Base-by-base conservation (phyloP, 371 early-diverging fungal species). In the Umbelopsis sp. region DNA sequence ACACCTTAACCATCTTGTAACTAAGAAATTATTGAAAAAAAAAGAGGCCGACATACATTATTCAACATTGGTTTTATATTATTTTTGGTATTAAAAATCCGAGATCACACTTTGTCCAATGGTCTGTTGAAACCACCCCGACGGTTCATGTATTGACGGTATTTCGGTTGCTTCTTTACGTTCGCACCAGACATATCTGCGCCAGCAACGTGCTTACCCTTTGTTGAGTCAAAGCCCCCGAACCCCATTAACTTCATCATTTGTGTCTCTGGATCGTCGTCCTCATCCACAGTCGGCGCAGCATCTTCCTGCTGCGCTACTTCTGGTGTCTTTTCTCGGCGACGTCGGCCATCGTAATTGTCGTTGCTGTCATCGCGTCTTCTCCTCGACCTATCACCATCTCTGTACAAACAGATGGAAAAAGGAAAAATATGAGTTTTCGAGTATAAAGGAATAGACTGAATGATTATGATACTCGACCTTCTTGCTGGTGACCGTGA, bases 121-220 rank as follows among this genome's bases (percentile, higher is more conserved):
- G 57, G 57, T 81, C 84, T 76, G 71, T 97, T 97, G 76, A 96
- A 96, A n/a, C 96, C 96, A 45, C 96, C 93, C 50, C 91, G 86
- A 50, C 97, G 83, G 76, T 97, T 97, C 97, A 97, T 97, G 78
- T 95, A 97, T 77, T 97, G 97, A 16, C 96, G 87, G 76, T 95
- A 96, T 67, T 90, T 90, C 37, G 96, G 83, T 66, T 89, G 86
- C 69, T 93, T 92, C 66, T 86, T 87, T 51, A 94, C 84, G 66
- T 87, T 88, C 3, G 88, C 90, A 4, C 80, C 89, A n/a, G 90
- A 86, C 4, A 84, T 80, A 72, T 90, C 87, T 41, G 87, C 82
- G 25, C 91, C 92, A 3, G 86, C 71, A 0, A 93, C 92, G 37
- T 89, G 82, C 50, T 90, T 88, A 64, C 88, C 84, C 81, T 96